Evolutionary conservation across 2,329 filamentous ascomycete genomes (phyloP).

Genomic region (Aureobasidium sp.): DNA sequence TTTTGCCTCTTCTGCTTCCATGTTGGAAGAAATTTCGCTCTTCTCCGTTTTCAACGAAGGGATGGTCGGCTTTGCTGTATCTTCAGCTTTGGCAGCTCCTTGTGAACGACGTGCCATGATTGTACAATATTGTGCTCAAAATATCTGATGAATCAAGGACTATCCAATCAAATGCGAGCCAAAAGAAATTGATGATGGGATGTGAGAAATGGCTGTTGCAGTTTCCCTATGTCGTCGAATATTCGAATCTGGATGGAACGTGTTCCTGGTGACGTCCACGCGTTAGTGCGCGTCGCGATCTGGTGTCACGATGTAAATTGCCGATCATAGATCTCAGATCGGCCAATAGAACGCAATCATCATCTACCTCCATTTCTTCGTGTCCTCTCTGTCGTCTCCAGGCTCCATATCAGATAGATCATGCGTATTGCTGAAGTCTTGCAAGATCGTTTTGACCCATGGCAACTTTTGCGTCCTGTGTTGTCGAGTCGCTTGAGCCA

Average conservation of each 20-base stretch:
- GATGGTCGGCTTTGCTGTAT: conserved; percentile 28
- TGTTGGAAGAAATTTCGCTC: conserved; percentile 31
- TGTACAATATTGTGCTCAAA: too few species aligned
- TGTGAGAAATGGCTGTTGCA: not conserved
- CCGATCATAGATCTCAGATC: not conserved
- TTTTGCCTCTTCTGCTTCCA: conserved; percentile 40
- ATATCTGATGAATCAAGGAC: not conserved
- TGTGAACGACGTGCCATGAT: conserved; percentile 3
- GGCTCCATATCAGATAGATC: not conserved
- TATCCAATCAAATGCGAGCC: not conserved
- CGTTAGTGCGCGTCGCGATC: not conserved
- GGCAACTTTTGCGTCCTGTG: not conserved
- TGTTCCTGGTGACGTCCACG: conserved; percentile 2
- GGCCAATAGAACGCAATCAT: not conserved
- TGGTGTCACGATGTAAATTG: conserved; percentile 4
- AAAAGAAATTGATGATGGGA: not conserved
- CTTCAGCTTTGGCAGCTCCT: conserved; percentile 15
- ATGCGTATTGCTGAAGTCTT: not conserved
- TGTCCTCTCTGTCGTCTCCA: not conserved
- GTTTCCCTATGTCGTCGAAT: not conserved
- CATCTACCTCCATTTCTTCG: not conserved
- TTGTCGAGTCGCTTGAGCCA: not conserved
- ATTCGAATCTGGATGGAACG: not conserved
- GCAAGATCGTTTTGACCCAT: not conserved
- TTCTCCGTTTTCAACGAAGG: conserved; percentile 25